phyloP scores from a whole-genome alignment of 208 protist species.

The Blechomonas ayalai region DNA sequence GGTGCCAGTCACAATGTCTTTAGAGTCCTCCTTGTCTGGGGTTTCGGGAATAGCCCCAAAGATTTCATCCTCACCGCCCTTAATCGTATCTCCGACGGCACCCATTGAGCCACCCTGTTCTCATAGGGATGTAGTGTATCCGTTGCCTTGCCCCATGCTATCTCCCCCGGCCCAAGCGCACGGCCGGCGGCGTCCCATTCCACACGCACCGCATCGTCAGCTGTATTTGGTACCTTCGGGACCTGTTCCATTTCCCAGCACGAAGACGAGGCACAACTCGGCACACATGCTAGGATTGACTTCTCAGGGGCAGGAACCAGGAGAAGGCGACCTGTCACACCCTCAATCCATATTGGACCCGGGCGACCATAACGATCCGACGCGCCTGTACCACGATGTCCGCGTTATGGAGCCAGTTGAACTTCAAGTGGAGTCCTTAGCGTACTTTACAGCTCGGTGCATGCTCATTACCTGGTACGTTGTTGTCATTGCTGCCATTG shows the following conservation, averaged over 20 bases:
- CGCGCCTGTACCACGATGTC: neutral
- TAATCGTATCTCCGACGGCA: too few relatives aligned
- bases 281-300: conserved; percentile 1
- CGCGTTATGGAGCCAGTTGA: conserved; percentile 51
- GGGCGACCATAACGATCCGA: neutral
- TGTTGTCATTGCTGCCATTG: conserved; percentile 31
- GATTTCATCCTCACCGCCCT: too few relatives aligned
- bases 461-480: conserved; percentile 62
- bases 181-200: conserved; percentile 20
- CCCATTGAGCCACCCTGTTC: too few relatives aligned
- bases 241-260: neutral
- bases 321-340: too few relatives aligned
- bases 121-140: too few relatives aligned
- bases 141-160: too few relatives aligned
- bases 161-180: too few relatives aligned
- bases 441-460: conserved; percentile 19
- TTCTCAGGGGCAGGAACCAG: too few relatives aligned
- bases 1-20: too few relatives aligned
- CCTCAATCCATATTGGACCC: neutral
- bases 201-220: conserved; percentile 23
- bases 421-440: conserved; percentile 71
- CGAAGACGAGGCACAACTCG: neutral
- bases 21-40: too few relatives aligned
- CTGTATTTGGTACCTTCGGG: conserved; percentile 19
- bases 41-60: too few relatives aligned